phyloP scores from a whole-genome alignment of 495 filamentous ascomycete genomes.

The Amniculicola lignicola region DNA sequence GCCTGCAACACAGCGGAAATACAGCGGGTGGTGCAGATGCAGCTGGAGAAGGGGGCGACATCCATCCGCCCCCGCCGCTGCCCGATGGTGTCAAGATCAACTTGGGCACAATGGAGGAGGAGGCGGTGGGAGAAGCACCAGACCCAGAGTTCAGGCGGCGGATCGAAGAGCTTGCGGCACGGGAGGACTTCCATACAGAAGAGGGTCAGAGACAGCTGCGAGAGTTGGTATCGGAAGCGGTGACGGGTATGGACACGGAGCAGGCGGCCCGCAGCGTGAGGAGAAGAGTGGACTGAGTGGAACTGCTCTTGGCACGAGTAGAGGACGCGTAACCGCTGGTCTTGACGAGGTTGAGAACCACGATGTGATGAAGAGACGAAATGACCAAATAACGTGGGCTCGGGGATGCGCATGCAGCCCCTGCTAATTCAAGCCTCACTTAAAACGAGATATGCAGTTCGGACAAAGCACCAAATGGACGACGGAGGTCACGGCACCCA shows the following conservation, averaged over 20 bases:
- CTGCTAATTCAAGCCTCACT: no score
- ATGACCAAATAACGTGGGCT: no score
- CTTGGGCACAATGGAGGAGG: slow-evolving; percentile 38
- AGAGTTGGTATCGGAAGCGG: slow-evolving; percentile 43
- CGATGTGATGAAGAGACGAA: no score
- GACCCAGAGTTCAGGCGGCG: slow-evolving; percentile 46
- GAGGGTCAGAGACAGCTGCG: slow-evolving; percentile 44
- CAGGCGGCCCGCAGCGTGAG: slow-evolving; percentile 27
- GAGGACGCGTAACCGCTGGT: no score
- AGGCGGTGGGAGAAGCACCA: slow-evolving; percentile 36
- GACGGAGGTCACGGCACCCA: no score
- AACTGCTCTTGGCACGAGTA: no score
- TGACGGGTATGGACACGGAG: slow-evolving; percentile 36
- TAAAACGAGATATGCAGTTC: no score
- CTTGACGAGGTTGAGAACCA: no score
- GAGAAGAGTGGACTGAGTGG: slow-evolving; percentile 31
- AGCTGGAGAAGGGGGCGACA: background rate
- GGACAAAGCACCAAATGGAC: no score
- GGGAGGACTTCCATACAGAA: slow-evolving; percentile 45
- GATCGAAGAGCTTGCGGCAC: slow-evolving; percentile 46
- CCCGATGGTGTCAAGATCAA: slow-evolving; percentile 40
- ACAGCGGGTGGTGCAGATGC: background rate
- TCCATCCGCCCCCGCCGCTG: slow-evolving; percentile 41
- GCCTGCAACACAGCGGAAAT: slow-evolving; percentile 1
- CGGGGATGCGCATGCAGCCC: no score